A percentile compares a stretch with the other conserved stretches of the same genome.
Conservation (phyloP, 148 eudicot genomes). For the Oxyria digyna region DNA sequence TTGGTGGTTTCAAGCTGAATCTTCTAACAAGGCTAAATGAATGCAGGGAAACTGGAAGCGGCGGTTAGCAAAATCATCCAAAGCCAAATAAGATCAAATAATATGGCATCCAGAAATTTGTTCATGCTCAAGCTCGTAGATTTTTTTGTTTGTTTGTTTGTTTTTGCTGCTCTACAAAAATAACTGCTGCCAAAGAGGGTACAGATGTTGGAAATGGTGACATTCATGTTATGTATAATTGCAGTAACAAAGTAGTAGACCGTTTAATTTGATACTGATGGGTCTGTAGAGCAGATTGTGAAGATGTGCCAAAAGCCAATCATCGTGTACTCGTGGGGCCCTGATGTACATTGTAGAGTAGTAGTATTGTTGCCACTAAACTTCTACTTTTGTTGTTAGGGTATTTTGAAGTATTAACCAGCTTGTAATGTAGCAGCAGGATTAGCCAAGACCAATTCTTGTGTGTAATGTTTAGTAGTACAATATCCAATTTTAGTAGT, state of each 20-base stretch:
- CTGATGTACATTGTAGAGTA: conserved; percentile 7
- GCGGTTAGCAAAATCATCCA: conserved; percentile 33
- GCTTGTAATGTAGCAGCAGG: conserved; percentile 23
- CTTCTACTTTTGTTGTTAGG: neutral
- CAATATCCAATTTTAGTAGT: neutral
- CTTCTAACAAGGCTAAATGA: neutral
- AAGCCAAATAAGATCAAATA: conserved; percentile 19
- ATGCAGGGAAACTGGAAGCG: conserved; percentile 64
- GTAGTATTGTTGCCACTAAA: neutral
- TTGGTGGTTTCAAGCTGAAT: neutral
- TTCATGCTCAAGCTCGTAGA: neutral
- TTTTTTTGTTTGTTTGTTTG: neutral
- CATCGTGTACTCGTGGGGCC: neutral
- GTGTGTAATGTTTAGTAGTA: neutral
- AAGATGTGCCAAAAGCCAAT: conserved; percentile 3
- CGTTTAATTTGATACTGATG: neutral
- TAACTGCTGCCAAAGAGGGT: conserved; percentile 5
- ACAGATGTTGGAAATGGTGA: neutral
- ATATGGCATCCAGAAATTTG: neutral
- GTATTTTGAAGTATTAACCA: conserved; percentile 3
- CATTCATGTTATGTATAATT: neutral
- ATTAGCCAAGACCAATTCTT: conserved; percentile 7
- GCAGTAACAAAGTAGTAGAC: neutral
- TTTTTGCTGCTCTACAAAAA: conserved; percentile 1
- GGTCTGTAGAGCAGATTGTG: neutral